Evolutionary conservation across 78 protist genomes (phyloP).

Genomic region (Diacronema lutheri): DNA sequence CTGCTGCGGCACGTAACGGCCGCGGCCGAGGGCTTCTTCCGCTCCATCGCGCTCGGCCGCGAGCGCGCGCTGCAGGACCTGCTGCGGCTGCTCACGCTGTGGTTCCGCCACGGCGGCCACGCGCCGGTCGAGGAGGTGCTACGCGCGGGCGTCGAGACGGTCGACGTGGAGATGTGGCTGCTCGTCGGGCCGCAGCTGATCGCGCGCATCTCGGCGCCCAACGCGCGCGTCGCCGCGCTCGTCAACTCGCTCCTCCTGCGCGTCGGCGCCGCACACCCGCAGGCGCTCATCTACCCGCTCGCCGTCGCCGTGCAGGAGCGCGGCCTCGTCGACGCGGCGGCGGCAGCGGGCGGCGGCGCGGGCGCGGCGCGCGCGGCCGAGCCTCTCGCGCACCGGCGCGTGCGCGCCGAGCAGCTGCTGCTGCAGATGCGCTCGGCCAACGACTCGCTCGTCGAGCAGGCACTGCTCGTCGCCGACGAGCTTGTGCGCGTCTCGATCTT

Average conservation of each 20-base stretch:
- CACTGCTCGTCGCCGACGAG: conserved; percentile 88
- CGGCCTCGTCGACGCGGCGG: conserved; percentile 64
- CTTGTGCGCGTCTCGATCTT: conserved; percentile 96
- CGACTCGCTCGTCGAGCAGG: conserved; percentile 55
- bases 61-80: conserved; percentile 69
- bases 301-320: conserved; percentile 90
- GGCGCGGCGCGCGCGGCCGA: too few species aligned
- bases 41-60: conserved; percentile 73
- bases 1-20: conserved; percentile 8
- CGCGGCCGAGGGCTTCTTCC: conserved; percentile 84
- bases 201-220: conserved; percentile 87
- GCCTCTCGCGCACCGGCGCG: background rate
- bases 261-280: conserved; percentile 94
- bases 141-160: conserved; percentile 63
- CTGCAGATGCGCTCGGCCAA: background rate
- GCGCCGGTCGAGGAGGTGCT: conserved; percentile 56
- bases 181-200: conserved; percentile 84
- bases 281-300: conserved; percentile 97
- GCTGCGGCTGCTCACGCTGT: conserved; percentile 83
- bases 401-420: background rate
- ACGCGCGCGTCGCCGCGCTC: conserved; percentile 54
- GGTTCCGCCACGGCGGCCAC: conserved; percentile 78
- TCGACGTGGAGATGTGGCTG: conserved; percentile 91
- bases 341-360: too few species aligned
- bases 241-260: conserved; percentile 66